Evolutionary conservation across 768 basidiomycete species (phyloP), one percentile per base, ranked within the genome.

Genomic region (Floccularia luteovirens): DNA sequence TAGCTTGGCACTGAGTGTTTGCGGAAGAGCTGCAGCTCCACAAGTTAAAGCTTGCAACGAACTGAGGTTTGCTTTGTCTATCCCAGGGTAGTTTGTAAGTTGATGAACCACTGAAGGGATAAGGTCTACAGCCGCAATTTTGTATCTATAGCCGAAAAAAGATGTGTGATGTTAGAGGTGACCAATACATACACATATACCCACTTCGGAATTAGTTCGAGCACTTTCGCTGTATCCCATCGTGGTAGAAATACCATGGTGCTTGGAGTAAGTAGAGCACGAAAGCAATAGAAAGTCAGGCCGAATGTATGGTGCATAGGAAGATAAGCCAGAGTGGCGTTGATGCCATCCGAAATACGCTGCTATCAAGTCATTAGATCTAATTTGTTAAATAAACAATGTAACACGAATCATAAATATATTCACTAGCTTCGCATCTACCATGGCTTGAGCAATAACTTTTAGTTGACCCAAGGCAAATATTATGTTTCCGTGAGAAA

Each of bases 21-120:
- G 68, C 0, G 85, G 79, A 16, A 86, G 70, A 49, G 82, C 76
- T 1, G 84, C 82, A 0, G 79, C 85, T 4, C 83, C 84, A 43
- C 68, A 70, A 4, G 52, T 58, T 19, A 78, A 42, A 4, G 24
- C 1, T 5, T 57, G 52, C 1, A 87, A 49, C 0, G 69, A 72
- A 47, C 70, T 76, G 12, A 84, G 58, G 49, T 84, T 78, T 3
- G 63, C 59, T 25, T 70, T 65, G 25, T 63, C 54, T 4, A 67
- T 65, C 5, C 52, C 51, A 4, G 78, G 75, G 44, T 79, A 67
- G 46, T 77, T 72, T 2, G 82, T 71, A 5, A 87, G 61, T 46
- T 83, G 82, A 48, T 82, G 74, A 0, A 81, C 57, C 20, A 79
- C 57, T 0, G 83, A 83, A 1, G 85, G 85, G 8, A 86, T 70